Conservation (phyloP, 176 grass and related monocot genomes). For the Carex littledalei region DNA sequence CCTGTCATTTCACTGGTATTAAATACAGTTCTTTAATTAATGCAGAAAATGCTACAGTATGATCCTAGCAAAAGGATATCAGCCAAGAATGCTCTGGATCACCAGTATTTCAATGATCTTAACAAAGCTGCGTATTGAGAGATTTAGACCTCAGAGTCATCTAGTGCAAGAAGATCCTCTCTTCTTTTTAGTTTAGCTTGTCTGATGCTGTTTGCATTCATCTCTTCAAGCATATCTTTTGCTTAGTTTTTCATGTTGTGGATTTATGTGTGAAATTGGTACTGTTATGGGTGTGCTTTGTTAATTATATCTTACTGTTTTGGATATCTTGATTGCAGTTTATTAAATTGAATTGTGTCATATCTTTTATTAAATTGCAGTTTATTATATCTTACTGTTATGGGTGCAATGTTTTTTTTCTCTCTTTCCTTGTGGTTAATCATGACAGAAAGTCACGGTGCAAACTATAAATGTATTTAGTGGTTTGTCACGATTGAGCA, state of each 20-base stretch:
- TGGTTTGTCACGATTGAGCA: no score
- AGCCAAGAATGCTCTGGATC: slow-evolving; percentile 69
- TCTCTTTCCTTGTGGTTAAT: not conserved
- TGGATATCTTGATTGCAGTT: not conserved
- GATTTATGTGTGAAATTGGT: not conserved
- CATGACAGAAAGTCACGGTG: not conserved
- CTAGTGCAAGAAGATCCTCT: slow-evolving; percentile 11
- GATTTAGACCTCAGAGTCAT: not conserved
- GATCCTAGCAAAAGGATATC: slow-evolving; percentile 70
- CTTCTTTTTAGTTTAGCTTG: slow-evolving; percentile 14
- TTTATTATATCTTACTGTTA: not conserved
- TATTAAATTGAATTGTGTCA: no score
- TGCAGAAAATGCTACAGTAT: slow-evolving; percentile 82
- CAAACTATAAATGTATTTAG: not conserved
- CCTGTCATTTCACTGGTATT: not conserved
- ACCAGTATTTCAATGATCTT: slow-evolving; percentile 65
- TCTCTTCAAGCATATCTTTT: slow-evolving; percentile 54
- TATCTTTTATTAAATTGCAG: no score
- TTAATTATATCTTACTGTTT: not conserved
- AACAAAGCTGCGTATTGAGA: slow-evolving; percentile 60
- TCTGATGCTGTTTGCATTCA: not conserved
- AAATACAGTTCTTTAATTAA: not conserved
- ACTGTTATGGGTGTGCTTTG: not conserved
- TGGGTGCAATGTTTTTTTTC: no score
- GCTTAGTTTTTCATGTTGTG: slow-evolving; percentile 31